Evolutionary conservation across 768 basidiomycete genomes (phyloP), one percentile per base, ranked within the genome.

Genomic region (Obba rivulosa): DNA sequence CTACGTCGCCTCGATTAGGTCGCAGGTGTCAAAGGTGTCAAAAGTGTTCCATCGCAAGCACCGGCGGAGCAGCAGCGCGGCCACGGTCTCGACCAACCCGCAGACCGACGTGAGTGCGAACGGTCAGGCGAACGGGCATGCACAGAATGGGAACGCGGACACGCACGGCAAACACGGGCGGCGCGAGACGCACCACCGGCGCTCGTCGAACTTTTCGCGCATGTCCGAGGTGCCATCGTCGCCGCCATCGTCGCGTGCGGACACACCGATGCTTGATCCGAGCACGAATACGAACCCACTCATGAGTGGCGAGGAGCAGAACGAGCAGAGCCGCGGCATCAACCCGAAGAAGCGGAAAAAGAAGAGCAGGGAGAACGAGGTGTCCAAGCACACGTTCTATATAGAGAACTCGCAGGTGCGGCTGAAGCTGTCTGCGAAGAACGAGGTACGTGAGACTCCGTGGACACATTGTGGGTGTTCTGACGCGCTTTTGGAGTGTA

Each of bases 311-410:
- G 56, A 54, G n/a, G 61, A 65, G 34, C 48, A 62, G 34, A 51
- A 62, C 20, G 62, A 60, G 48, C 59, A 62, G 53, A 62, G 63
- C 13, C 57, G 35, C 8, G 53, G 38, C 23, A 16, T 4, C 11
- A 23, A 43, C 8, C 24, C 38, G 14, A 24, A 16, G 37, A 66
- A 70, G 45, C 71, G 70, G 49, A 76, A 71, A 65, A 74, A 67
- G 68, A 75, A 65, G 58, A 76, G 71, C 64, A 64, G 67, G 45
- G 58, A 66, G 1, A 72, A 72, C 34, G 84, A 89, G 49, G 85
- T 92, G 4, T 90, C 87, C 35, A 91, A 88, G 57, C 95, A 98
- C 66, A 95, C 91, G 1, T 98, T 98, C 66, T 96, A 89, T 59
- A 79, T 99, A 50, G 75, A 84, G 52, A 97, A 96, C 62, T 85